Evolutionary conservation across 345 rosid species (phyloP), one percentile per base, ranked within the genome.

Genomic region (Salix koriyanagi): DNA sequence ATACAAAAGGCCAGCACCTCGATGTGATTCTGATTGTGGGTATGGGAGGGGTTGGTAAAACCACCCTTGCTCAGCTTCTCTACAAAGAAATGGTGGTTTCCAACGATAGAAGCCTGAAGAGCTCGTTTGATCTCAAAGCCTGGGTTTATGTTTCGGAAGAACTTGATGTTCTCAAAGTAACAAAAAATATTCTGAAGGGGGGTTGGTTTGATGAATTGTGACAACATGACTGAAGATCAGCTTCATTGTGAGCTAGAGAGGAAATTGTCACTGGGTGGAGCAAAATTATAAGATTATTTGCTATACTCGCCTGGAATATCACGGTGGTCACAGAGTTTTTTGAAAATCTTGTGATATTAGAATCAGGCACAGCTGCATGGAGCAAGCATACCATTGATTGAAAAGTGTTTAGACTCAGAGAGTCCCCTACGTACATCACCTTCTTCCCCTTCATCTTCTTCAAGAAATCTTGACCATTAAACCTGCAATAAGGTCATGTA

Each of bases 371-470:
- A 42, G 90, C 86, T 32, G 89, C 84, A 25, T 88, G 87, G 60
- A 91, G 88, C 78, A 89, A 67, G 76, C 92, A 89, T 42, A 87
- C 2, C 0, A 89, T 72, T 16, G 95, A 91, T 32, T 91, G 89
- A 83, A 84, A 88, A 2, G 86, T 88, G 76, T 91, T 87, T 16
- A 83, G 77, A 75, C 92, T 91, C 2, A 91, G 15, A 0, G 95
- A 91, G 79, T 91, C 95, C n/a, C 95, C 92, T 15, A 89, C 54
- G 16, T 83, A 89, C 93, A 88, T 87, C 0, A 91, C 82, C 79
- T 78, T 85, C 83, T 91, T 88, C 1, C 90, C 91, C 39, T 54
- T 62, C 11, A 78, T 65, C 30, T 77, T 87, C 79, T 48, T 52
- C 34, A 91, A 62, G 52, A 89, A 87, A 36, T 76, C 80, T 71